These are phyloP conservation scores for Xerocomus potaroensis DNA, from an alignment of 768 basidiomycete species.

Conservation along the genomic window DNA sequence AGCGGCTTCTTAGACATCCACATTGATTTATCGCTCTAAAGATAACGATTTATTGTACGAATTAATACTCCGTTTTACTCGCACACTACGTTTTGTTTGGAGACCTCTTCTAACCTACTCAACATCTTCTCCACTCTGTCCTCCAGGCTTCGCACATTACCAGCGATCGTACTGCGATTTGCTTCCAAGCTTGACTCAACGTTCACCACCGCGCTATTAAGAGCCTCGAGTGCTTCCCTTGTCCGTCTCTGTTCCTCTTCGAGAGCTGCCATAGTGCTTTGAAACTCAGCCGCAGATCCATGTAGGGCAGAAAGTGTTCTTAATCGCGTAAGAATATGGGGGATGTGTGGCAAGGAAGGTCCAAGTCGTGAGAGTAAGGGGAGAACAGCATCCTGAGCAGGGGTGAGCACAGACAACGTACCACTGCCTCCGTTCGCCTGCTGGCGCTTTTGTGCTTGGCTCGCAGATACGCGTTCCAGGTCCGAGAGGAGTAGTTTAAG, in stretches of 20 bases:
- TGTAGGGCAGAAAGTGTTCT: slow-evolving; percentile 83
- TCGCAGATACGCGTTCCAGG: slow-evolving; percentile 72
- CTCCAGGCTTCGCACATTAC: slow-evolving; percentile 73
- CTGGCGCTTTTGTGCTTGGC: slow-evolving; percentile 27
- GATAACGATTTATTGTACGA: too few species aligned
- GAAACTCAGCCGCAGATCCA: slow-evolving; percentile 74
- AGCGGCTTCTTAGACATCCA: neutral
- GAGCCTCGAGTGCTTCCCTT: slow-evolving; percentile 59
- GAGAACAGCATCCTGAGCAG: slow-evolving; percentile 56
- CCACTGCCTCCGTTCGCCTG: slow-evolving; percentile 9
- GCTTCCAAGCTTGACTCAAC: slow-evolving; percentile 75
- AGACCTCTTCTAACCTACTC: slow-evolving; percentile 38
- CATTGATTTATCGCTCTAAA: neutral
- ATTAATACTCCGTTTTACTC: too few species aligned
- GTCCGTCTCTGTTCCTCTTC: slow-evolving; percentile 70
- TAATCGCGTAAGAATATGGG: slow-evolving; percentile 85
- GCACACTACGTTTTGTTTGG: too few species aligned
- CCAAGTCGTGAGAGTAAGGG: slow-evolving; percentile 67
- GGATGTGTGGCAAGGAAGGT: slow-evolving; percentile 74
- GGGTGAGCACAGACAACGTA: slow-evolving; percentile 19
- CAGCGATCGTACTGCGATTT: slow-evolving; percentile 65
- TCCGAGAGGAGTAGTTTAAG: slow-evolving; percentile 91
- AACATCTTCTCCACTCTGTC: slow-evolving; percentile 47
- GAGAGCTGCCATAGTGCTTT: slow-evolving; percentile 56
- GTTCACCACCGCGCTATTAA: slow-evolving; percentile 61